Conservation (phyloP, 257 asterid genomes). For the Gentiana macrophylla region DNA sequence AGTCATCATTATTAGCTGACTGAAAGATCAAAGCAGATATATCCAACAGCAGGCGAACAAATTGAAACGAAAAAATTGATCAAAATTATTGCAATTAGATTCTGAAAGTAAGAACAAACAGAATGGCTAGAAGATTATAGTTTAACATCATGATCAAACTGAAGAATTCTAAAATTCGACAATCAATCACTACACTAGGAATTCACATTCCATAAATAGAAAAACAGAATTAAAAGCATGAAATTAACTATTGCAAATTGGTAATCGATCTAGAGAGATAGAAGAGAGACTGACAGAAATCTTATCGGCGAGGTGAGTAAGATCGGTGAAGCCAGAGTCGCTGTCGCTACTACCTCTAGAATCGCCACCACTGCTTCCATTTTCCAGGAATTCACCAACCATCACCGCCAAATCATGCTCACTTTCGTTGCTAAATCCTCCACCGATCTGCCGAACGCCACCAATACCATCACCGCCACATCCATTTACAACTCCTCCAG, state of each 20-base stretch:
- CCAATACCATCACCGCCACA: conserved; percentile 27
- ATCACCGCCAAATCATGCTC: conserved; percentile 69
- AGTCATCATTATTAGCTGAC: too few relatives aligned
- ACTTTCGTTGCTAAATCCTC: conserved; percentile 47
- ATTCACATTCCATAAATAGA: too few relatives aligned
- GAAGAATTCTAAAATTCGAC: too few relatives aligned
- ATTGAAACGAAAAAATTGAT: too few relatives aligned
- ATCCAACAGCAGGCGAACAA: too few relatives aligned
- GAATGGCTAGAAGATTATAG: too few relatives aligned
- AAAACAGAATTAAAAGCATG: not conserved
- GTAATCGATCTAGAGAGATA: not conserved
- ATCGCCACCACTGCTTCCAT: conserved; percentile 51
- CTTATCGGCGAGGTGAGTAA: conserved; percentile 51
- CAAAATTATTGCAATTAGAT: too few relatives aligned
- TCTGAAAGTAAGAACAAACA: too few relatives aligned
- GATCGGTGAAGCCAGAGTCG: conserved; percentile 53
- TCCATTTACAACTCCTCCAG: conserved; percentile 20
- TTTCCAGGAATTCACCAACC: conserved; percentile 77
- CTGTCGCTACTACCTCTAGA: conserved; percentile 64
- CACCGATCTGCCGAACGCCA: conserved; percentile 13
- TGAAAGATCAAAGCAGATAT: too few relatives aligned
- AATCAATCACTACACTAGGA: too few relatives aligned
- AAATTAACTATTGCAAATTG: not conserved
- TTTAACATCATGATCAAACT: too few relatives aligned
- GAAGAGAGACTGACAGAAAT: conserved; percentile 38